Percentiles rank a stretch among this genome's conserved stretches.
These are phyloP conservation scores for Arxiozyma slooffiae DNA, from an alignment of 1,139 yeast species.

Conservation along the genomic window DNA sequence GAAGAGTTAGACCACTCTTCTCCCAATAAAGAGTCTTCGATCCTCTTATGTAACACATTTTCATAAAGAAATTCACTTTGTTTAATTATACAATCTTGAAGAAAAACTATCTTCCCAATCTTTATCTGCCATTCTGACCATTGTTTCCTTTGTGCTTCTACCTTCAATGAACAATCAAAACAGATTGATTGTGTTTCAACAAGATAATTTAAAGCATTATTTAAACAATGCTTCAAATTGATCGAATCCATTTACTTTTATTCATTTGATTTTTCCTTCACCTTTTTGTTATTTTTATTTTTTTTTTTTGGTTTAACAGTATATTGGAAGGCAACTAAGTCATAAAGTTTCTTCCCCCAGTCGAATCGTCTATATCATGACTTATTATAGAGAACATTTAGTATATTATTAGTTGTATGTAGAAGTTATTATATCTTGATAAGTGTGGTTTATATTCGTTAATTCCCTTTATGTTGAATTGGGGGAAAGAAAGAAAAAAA, in stretches of 20 bases:
- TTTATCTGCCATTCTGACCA: constrained; percentile 20
- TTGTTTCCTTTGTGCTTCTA: constrained; percentile 19
- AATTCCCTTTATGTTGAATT: too few relatives aligned
- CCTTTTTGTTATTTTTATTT: neutral
- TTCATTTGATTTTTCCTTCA: neutral
- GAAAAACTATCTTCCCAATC: constrained; percentile 27
- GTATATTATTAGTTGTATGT: too few relatives aligned
- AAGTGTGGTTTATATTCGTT: too few relatives aligned
- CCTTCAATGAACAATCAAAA: constrained; percentile 29
- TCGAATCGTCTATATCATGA: too few relatives aligned
- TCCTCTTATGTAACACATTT: constrained; percentile 25
- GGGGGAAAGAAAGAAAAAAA: too few relatives aligned
- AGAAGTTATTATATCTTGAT: too few relatives aligned
- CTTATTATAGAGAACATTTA: too few relatives aligned
- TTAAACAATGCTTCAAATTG: constrained; percentile 19
- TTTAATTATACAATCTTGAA: constrained; percentile 29
- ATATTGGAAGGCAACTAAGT: neutral
- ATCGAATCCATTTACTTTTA: neutral
- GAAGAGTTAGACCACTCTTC: constrained; percentile 19
- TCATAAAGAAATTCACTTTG: constrained; percentile 31
- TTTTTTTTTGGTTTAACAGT: neutral
- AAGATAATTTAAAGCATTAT: constrained; percentile 32
- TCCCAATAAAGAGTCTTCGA: constrained; percentile 26
- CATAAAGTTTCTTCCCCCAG: neutral
- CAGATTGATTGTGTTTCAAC: constrained; percentile 33